Evolutionary conservation across 768 basidiomycete species (phyloP), one percentile per base, ranked within the genome.

Genomic region (Trametes punicea): DNA sequence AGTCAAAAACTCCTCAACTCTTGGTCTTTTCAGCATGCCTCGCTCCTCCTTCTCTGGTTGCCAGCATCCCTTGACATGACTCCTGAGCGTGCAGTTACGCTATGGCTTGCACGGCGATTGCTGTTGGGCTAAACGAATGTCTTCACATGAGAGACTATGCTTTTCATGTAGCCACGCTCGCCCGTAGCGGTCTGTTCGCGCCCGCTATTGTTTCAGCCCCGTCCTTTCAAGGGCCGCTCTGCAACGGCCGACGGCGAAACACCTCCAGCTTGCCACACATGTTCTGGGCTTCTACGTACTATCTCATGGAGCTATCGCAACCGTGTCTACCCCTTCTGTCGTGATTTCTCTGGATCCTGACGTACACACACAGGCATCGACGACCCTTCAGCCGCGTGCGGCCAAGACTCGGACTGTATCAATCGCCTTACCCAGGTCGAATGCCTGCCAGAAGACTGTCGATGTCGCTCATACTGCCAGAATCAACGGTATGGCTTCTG

Each of bases 391-490:
- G 73, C 71, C 50, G 92, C 93, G 6, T 99, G 97, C 72, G 93
- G 94, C 23, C 81, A 84, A 34, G 77, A 81, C 59, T 93, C 92
- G 21, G 91, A 96, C 74, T 99, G 97, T 70, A 98, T 99, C 75
- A 99, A 98, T 72, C 81, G 94, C 55, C 82, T 98, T 59, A 95
- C 97, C 23, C 95, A 96, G 71, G 93, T 98, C 11, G 97, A 99
- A 72, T 99, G 97, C 73, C 73, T 95, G n/a, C 74, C 82, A 13
- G 87, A 81, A 34, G 94, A 98, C 63, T 99, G 97, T 74, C 82
- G 88, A 34, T 93, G 91, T 74, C 76, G 83, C 41, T 66, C 73
- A 6, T 77, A 87, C 64, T 99, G 97, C 70, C 87, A 85, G 69
- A 99, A 99, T 69, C 96, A 98, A 73, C 82, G 96, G 96, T 95